Base-by-base conservation (phyloP, 2,329 filamentous ascomycete species). In the Alternaria ethzedia region DNA sequence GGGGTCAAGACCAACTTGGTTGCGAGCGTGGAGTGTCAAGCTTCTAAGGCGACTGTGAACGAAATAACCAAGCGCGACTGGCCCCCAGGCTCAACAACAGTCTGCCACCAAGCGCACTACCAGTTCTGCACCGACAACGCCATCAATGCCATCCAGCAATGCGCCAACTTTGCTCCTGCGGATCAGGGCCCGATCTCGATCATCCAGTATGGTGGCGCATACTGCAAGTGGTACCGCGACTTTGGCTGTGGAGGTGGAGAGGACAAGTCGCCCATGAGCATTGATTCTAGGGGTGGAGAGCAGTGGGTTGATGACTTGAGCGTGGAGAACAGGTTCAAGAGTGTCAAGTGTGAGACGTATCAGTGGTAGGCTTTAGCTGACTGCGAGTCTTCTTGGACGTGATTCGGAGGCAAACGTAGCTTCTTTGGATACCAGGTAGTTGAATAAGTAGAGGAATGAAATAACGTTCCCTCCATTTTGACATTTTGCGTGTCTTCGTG, bases 171-270 rank as follows among this genome's bases (percentile, higher is more conserved):
- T 36, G 57, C 45, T 28, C 20, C 57, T 21, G 28, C 21, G 9
- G 41, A 45, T n/a, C 28, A 45, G 20, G 43, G 50, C 9, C 50
- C 57, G 5, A 6, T n/a, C 4, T 60, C 57, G 1, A 6, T 55
- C 6, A 43, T 55, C 4, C 57, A 60, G 43, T 49, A 55, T 15
- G n/a, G 13, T 1, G 44, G 50, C 4, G 50, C 15, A 3, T 60
- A 41, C 6, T 60, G 57, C 5, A 60, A 55, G 23, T 60, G 57
- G 50, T 60, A 55, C 23, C 26, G 43, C n/a, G 44, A 26, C 9
- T 30, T 32, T 25, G 57, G 50, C 2, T 55, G 57, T 26, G 21
- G 2, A 30, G 9, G 28, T 12, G 52, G 28, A 45, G 11, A 21
- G n/a, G n/a, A 28, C 20, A 44, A 44, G 25, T 23, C 36, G 28